These are phyloP conservation scores for Cymbidium sinense DNA, from an alignment of 106 monocot genomes.

Conservation along the genomic window DNA sequence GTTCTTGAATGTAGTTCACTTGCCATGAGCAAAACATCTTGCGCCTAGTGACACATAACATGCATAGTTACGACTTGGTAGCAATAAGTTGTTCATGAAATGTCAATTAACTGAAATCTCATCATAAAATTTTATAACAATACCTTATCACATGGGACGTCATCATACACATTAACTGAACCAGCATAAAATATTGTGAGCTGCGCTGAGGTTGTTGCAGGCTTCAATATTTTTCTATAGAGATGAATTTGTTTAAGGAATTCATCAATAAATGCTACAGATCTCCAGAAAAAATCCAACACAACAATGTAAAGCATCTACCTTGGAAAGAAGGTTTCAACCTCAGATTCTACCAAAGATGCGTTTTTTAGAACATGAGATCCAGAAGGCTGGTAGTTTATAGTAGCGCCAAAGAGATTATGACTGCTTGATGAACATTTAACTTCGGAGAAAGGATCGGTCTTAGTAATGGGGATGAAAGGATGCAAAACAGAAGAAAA, in stretches of 20 bases:
- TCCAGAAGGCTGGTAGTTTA: background rate
- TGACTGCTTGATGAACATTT: conserved; percentile 22
- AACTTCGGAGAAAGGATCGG: conserved; percentile 32
- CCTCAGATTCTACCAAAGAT: conserved; percentile 11
- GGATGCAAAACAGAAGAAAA: background rate
- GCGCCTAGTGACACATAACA: conserved; percentile 33
- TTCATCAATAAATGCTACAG: background rate
- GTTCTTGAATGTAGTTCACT: conserved; percentile 17
- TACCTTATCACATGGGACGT: conserved; percentile 72
- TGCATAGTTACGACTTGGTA: background rate
- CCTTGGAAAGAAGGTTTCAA: conserved; percentile 40
- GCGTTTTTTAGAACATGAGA: conserved; percentile 5
- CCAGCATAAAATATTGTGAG: conserved; percentile 76
- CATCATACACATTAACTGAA: conserved; percentile 53
- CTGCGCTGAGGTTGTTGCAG: conserved; percentile 25
- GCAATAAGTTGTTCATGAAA: background rate
- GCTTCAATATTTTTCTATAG: conserved; percentile 20
- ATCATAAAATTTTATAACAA: background rate
- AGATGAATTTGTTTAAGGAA: background rate
- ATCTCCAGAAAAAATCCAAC: no score
- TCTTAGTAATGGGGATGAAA: background rate
- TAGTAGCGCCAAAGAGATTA: background rate
- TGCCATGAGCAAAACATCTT: conserved; percentile 58
- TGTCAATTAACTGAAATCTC: background rate
- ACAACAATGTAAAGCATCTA: background rate